Evolutionary conservation across 1,284 basidiomycete species (phyloP).

Genomic region (Laetiporus sulphureus): DNA sequence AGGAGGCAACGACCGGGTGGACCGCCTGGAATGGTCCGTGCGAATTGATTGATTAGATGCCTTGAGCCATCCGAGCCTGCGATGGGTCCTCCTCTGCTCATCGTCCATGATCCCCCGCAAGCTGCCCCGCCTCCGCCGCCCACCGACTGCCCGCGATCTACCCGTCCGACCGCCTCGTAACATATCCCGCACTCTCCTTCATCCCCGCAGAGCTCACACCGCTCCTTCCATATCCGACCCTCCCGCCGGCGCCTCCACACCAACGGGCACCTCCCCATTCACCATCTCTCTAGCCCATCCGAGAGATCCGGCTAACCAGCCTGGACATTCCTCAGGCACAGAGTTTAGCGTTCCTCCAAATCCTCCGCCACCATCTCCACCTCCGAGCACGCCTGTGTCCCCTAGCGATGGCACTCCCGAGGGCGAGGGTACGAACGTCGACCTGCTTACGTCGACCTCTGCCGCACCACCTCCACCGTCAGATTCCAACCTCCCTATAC

Average conservation of each 20-base stretch:
- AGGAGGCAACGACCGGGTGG: too few relatives aligned
- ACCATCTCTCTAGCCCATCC: constrained; percentile 26
- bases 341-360: constrained; percentile 5
- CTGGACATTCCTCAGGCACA: constrained; percentile 6
- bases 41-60: constrained; percentile 4
- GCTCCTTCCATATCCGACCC: constrained; percentile 19
- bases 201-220: constrained; percentile 10
- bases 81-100: not conserved
- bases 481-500: constrained; percentile 15
- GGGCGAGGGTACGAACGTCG: not conserved
- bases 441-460: constrained; percentile 1
- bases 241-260: constrained; percentile 2
- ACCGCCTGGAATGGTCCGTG: too few relatives aligned
- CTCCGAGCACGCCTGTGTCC: constrained; percentile 5
- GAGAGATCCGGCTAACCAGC: constrained; percentile 21
- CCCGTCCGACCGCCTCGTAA: constrained; percentile 7
- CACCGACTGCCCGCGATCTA: constrained; percentile 1
- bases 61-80: not conserved
- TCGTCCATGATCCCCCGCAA: constrained; percentile 14
- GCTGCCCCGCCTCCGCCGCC: constrained; percentile 8
- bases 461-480: constrained; percentile 15
- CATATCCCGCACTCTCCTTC: constrained; percentile 2
- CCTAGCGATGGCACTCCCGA: constrained; percentile 1
- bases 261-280: constrained; percentile 20
- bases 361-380: constrained; percentile 10